Base-by-base conservation (phyloP, 2,329 filamentous ascomycete species). In the Neofusicoccum cordaticola region DNA sequence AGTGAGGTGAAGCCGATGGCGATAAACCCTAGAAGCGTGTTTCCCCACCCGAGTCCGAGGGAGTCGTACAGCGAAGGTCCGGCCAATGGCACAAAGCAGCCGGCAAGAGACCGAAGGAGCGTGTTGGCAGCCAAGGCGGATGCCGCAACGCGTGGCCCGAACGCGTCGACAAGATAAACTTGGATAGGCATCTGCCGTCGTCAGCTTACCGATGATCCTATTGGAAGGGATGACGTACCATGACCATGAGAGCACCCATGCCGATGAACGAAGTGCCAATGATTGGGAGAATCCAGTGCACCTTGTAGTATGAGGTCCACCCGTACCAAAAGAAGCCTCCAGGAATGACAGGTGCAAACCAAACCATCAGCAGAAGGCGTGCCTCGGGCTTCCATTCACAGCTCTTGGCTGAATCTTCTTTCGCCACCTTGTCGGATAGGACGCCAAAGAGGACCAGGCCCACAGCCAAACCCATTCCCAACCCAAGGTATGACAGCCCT, bases 1-100 rank as follows among this genome's bases (percentile, higher is more conserved):
- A 89, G 87, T 0, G 89, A 88, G 34, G 90, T 78, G 74, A 89
- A 90, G 5, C 80, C 82, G 2, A 91, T 74, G 0, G 88, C 84
- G 2, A 92, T 77, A 75, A 92, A 91, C 0, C 86, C 90, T 0
- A 89, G 89, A 13, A 92, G 78, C 6, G 61, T 62, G 35, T 64
- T 69, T 42, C 60, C 56, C 51, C 58, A 67, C 15, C 78, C 70
- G 2, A 69, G 65, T 9, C 64, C 68, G 6, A 69, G 53, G 4
- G 50, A 48, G 15, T 56, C 56, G 47, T 68, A 71, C 52, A 72
- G 9, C 11, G 50, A 19, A 0, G 65, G 67, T 4, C 66, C 70
- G 15, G 69, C 70, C 0, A 73, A 53, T 2, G 71, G 70, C 31
- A 72, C 5, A 11, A 68, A 60, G 7, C 65, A 67, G 15, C 62